These are phyloP conservation scores for Prillingera fragicola DNA, from an alignment of 1,284 basidiomycete genomes.

Conservation along the genomic window DNA sequence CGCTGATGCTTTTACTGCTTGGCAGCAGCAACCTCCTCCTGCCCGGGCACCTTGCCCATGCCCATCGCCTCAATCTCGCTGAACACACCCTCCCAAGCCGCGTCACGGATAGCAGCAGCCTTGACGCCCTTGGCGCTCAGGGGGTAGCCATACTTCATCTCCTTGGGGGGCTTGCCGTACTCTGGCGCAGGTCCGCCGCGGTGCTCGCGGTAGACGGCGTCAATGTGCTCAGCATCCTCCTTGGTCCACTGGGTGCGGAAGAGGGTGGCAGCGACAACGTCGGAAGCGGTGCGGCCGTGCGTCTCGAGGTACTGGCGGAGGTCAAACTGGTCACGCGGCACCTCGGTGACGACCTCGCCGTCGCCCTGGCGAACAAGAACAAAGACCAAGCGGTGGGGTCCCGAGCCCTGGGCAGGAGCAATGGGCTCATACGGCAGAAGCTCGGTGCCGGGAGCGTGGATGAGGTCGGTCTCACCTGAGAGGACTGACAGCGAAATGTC, in stretches of 20 bases:
- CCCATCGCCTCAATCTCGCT: slow-evolving; percentile 19
- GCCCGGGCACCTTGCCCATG: slow-evolving; percentile 1
- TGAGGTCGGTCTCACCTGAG: slow-evolving; percentile 49
- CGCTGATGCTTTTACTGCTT: no score
- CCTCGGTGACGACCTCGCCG: slow-evolving; percentile 4
- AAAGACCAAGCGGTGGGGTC: slow-evolving; percentile 37
- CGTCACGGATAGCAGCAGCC: slow-evolving; percentile 23
- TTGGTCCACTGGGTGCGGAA: slow-evolving; percentile 33
- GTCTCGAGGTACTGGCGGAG: slow-evolving; percentile 26
- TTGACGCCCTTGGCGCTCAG: slow-evolving; percentile 27
- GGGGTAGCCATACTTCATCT: slow-evolving; percentile 38
- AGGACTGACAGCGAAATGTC: slow-evolving; percentile 71
- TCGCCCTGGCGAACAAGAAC: slow-evolving; percentile 29
- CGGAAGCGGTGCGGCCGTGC: slow-evolving; percentile 10
- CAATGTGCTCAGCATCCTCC: slow-evolving; percentile 28
- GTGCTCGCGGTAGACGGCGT: slow-evolving; percentile 21
- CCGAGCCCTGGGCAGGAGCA: slow-evolving; percentile 33
- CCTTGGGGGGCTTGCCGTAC: slow-evolving; percentile 59
- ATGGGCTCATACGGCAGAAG: slow-evolving; percentile 38
- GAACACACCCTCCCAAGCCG: slow-evolving; percentile 27
- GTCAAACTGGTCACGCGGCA: slow-evolving; percentile 27
- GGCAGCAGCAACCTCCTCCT: no score
- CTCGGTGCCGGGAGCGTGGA: slow-evolving; percentile 25
- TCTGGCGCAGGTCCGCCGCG: slow-evolving; percentile 53
- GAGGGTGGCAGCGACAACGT: slow-evolving; percentile 33